Percentiles rank a stretch among this genome's conserved stretches.
Conservation (phyloP, 1,284 basidiomycete genomes). For the Austroboletus niveus region DNA sequence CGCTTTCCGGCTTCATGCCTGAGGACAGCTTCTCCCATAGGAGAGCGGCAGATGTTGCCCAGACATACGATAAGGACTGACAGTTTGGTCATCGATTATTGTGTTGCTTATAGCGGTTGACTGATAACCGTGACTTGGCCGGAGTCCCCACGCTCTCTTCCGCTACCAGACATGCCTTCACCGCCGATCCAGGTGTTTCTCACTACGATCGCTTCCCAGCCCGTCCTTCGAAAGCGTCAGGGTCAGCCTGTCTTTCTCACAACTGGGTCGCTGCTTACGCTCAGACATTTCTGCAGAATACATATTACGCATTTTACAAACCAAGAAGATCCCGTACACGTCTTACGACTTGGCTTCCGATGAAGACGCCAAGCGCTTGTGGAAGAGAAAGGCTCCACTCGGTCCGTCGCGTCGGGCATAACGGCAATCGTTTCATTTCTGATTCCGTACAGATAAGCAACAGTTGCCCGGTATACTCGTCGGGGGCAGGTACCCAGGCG, state of each 20-base stretch:
- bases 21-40: slow-evolving; percentile 79
- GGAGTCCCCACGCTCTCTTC: too few species aligned
- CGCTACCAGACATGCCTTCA: slow-evolving; percentile 51
- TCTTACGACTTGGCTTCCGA: slow-evolving; percentile 83
- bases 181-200: slow-evolving; percentile 79
- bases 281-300: slow-evolving; percentile 50
- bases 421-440: neutral
- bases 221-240: slow-evolving; percentile 71
- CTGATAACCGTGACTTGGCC: too few species aligned
- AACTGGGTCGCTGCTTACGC: neutral
- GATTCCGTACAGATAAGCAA: slow-evolving; percentile 57
- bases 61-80: slow-evolving; percentile 72
- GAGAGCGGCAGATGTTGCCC: slow-evolving; percentile 78
- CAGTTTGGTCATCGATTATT: slow-evolving; percentile 24
- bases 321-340: slow-evolving; percentile 76
- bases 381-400: slow-evolving; percentile 73
- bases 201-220: slow-evolving; percentile 82
- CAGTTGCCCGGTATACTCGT: slow-evolving; percentile 78
- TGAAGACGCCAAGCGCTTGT: slow-evolving; percentile 72
- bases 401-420: slow-evolving; percentile 39
- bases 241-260: slow-evolving; percentile 36
- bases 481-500: slow-evolving; percentile 62
- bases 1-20: slow-evolving; percentile 53
- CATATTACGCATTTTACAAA: slow-evolving; percentile 71
- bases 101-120: neutral